Conservation (phyloP, 225 moss, liverwort and hornwort species). For the Antitrichia curtipendula region DNA sequence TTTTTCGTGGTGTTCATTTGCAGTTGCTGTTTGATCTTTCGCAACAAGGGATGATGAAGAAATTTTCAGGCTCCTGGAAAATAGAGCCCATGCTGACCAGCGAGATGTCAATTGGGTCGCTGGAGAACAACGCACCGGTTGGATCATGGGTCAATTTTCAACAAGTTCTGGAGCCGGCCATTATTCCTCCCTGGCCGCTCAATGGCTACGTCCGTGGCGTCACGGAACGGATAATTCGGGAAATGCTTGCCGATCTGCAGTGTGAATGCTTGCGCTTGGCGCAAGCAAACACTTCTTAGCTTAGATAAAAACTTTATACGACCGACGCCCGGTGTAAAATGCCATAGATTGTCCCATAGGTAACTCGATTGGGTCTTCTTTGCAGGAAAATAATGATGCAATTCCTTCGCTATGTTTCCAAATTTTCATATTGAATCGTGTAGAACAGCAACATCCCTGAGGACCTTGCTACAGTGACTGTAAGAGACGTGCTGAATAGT, state of each 20-base stretch:
- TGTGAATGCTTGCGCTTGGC: slow-evolving; percentile 56
- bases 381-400: background rate
- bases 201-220: slow-evolving; percentile 55
- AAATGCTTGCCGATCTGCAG: slow-evolving; percentile 72
- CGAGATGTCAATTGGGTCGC: background rate
- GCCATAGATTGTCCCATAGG: background rate
- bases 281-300: background rate
- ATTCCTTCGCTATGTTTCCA: background rate
- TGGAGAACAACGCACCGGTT: background rate
- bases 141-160: slow-evolving; percentile 82
- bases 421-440: background rate
- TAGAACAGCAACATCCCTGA: background rate
- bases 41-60: slow-evolving; percentile 78
- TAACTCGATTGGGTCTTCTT: background rate
- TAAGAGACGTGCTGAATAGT: background rate
- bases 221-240: slow-evolving; percentile 57
- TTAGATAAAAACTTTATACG: background rate
- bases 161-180: slow-evolving; percentile 56
- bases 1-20: background rate
- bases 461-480: background rate
- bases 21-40: slow-evolving; percentile 72
- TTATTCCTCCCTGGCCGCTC: slow-evolving; percentile 84
- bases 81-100: slow-evolving; percentile 39
- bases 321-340: background rate
- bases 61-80: slow-evolving; percentile 74